Percentiles rank a stretch among this genome's conserved stretches.
Evolutionary conservation across 768 basidiomycete genomes (phyloP).

Genomic region (Tulasnella sp.): DNA sequence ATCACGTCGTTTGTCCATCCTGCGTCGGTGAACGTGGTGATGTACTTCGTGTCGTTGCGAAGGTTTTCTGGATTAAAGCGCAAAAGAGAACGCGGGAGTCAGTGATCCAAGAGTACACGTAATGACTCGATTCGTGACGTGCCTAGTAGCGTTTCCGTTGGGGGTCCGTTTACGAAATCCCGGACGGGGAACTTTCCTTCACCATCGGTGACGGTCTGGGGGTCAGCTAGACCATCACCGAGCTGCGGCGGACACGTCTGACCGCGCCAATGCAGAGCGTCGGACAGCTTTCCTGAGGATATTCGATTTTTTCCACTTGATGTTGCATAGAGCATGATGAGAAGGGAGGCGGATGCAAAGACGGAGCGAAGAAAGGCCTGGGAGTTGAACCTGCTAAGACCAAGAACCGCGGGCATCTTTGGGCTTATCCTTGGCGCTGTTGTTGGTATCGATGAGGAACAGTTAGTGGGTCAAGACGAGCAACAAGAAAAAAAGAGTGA

Average conservation of each 20-base stretch:
- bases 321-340: not conserved
- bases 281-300: not conserved
- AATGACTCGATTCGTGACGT: not conserved
- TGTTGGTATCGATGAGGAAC: not conserved
- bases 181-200: not conserved
- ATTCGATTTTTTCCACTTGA: not conserved
- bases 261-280: not conserved
- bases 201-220: not conserved
- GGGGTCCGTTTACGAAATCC: slow-evolving; percentile 12
- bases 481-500: not conserved
- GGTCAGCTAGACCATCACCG: not conserved
- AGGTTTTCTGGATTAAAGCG: not conserved
- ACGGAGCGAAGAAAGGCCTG: not conserved
- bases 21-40: not conserved
- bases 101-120: no score
- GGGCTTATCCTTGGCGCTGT: not conserved
- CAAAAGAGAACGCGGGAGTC: not conserved
- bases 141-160: not conserved
- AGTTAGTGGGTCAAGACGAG: not conserved
- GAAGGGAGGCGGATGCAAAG: not conserved
- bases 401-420: not conserved
- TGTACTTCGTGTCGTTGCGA: slow-evolving; percentile 2
- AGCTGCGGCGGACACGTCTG: not conserved
- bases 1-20: slow-evolving; percentile 17
- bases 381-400: not conserved